Conservation (phyloP, 768 basidiomycete genomes). For the Inosperma sp. region DNA sequence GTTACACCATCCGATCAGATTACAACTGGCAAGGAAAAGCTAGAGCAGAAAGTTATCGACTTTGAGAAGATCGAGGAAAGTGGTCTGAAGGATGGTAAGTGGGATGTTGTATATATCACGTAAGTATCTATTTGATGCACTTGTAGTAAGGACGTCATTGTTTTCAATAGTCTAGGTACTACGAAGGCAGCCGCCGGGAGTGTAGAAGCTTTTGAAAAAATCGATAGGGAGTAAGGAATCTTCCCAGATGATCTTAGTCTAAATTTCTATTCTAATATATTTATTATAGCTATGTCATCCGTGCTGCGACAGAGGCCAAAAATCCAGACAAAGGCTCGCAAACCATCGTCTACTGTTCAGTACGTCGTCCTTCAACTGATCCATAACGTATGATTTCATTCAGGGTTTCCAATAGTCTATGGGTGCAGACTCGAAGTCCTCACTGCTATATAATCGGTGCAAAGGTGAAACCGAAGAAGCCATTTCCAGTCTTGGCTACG, state of each 20-base stretch:
- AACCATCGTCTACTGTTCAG: constrained; percentile 67
- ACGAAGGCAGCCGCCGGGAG: constrained; percentile 57
- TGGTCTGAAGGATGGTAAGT: constrained; percentile 49
- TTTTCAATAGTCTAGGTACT: constrained; percentile 53
- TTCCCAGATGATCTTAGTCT: not conserved
- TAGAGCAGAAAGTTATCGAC: constrained; percentile 63
- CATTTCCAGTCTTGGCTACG: constrained; percentile 63
- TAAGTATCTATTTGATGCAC: constrained; percentile 27
- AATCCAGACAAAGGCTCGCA: constrained; percentile 45
- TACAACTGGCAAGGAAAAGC: constrained; percentile 46
- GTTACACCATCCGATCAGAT: constrained; percentile 45
- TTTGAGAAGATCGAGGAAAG: constrained; percentile 60
- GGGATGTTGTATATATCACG: constrained; percentile 76
- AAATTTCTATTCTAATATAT: not conserved
- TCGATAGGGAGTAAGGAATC: constrained; percentile 61
- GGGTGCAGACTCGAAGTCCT: constrained; percentile 46
- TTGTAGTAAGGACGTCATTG: not conserved
- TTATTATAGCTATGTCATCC: constrained; percentile 59
- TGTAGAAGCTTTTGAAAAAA: constrained; percentile 64
- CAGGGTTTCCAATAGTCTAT: constrained; percentile 32
- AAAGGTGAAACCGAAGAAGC: constrained; percentile 73
- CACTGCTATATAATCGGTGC: constrained; percentile 57
- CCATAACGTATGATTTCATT: not conserved
- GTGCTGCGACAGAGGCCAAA: constrained; percentile 64
- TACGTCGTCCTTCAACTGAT: constrained; percentile 28